A percentile compares a stretch with the other conserved stretches of the same genome.
phyloP scores from a whole-genome alignment of 1,139 yeast genomes.

The Petasospora fabianii region DNA sequence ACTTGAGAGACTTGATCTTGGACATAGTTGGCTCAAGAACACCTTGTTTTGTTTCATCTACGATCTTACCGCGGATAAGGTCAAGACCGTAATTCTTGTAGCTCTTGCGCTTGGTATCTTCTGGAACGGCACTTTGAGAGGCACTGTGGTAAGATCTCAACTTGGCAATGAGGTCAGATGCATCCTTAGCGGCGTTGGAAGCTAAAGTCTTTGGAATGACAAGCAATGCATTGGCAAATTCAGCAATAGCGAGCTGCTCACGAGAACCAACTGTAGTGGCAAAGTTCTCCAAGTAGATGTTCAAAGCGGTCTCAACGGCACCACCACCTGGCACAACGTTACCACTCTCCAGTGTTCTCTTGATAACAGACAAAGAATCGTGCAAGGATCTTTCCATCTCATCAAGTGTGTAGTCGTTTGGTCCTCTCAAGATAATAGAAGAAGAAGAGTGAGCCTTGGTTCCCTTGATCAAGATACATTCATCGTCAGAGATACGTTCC shows the following conservation, averaged over 20 bases:
- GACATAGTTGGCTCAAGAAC: constrained; percentile 94
- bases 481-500: constrained; percentile 92
- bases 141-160: constrained; percentile 96
- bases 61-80: constrained; percentile 84
- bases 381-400: constrained; percentile 98
- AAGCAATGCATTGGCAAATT: constrained; percentile 86
- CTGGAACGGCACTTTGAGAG: constrained; percentile 78
- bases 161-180: constrained; percentile 91
- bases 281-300: constrained; percentile 91
- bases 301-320: constrained; percentile 94
- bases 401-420: constrained; percentile 93
- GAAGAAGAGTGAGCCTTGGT: constrained; percentile 91
- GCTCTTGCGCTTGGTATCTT: constrained; percentile 77
- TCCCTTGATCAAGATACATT: constrained; percentile 91
- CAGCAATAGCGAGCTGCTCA: constrained; percentile 97
- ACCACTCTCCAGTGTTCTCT: constrained; percentile 94
- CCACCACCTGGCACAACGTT: constrained; percentile 98
- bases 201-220: constrained; percentile 96
- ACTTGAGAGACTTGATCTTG: constrained; percentile 86
- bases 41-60: constrained; percentile 79
- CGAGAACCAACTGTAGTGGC: constrained; percentile 98
- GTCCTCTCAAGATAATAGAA: constrained; percentile 90
- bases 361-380: constrained; percentile 92
- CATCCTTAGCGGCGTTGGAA: constrained; percentile 96
- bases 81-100: constrained; percentile 93